These are phyloP conservation scores for Solanum hybrid DNA, from an alignment of 305 asterid genomes.

Conservation along the genomic window DNA sequence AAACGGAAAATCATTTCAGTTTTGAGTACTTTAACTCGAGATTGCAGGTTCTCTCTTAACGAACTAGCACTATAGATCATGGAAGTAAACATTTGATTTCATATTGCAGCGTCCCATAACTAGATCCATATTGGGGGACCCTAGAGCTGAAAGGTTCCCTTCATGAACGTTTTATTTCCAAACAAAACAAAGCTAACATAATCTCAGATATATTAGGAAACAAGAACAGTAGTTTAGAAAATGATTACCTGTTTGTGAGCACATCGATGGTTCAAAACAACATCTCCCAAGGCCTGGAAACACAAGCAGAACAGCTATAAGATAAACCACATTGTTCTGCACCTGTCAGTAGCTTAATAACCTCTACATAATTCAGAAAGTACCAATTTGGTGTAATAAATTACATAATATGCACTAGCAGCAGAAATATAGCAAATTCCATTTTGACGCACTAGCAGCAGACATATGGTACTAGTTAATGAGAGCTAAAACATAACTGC, in stretches of 20 bases:
- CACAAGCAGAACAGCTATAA: neutral
- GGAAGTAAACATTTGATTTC: neutral
- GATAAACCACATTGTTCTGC: neutral
- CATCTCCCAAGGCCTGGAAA: constrained; percentile 39
- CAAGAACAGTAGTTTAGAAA: neutral
- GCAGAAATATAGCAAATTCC: neutral
- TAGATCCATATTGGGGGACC: neutral
- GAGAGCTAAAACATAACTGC: neutral
- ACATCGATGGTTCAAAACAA: constrained; percentile 39
- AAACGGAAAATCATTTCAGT: neutral
- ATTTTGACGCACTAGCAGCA: neutral
- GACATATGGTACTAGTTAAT: neutral
- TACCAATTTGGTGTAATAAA: neutral
- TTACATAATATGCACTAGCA: neutral
- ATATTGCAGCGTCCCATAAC: neutral
- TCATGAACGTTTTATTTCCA: neutral
- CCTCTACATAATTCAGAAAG: neutral
- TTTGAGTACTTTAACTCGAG: neutral
- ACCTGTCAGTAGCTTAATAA: neutral
- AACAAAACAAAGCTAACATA: neutral
- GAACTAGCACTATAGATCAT: neutral
- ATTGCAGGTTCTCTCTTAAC: neutral
- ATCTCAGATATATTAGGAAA: neutral
- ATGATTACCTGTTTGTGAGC: constrained; percentile 34
- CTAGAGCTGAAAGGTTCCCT: neutral